Percentiles rank a stretch among this genome's conserved stretches.
phyloP scores from a whole-genome alignment of 2,329 filamentous ascomycete genomes.

The Monosporascus sp. region DNA sequence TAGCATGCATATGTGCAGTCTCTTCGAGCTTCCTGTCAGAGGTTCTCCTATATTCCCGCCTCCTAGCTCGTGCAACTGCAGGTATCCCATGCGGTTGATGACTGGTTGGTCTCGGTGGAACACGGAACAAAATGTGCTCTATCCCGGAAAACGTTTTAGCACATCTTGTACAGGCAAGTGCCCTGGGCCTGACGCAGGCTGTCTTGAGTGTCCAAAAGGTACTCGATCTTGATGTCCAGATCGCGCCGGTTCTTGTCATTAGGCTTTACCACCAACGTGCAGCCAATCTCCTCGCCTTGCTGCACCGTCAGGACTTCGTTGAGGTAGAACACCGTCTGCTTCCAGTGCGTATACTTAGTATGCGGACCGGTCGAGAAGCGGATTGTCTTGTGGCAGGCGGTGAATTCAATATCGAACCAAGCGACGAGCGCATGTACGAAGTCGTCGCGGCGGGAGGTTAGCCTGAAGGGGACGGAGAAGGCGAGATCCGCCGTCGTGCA shows the following conservation, averaged over 20 bases:
- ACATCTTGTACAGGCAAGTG: constrained; percentile 74
- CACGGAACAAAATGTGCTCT: background rate
- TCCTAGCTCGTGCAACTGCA: background rate
- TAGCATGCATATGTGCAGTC: background rate
- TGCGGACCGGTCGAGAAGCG: constrained; percentile 95
- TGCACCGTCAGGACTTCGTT: constrained; percentile 89
- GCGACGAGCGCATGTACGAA: constrained; percentile 95
- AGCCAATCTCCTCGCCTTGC: constrained; percentile 73
- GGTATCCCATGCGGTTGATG: background rate
- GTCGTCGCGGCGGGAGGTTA: constrained; percentile 77
- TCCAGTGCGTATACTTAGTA: constrained; percentile 99
- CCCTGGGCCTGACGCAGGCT: constrained; percentile 63
- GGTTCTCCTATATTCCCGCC: background rate
- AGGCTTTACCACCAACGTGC: constrained; percentile 74
- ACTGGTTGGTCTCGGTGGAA: background rate
- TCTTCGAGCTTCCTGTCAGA: background rate
- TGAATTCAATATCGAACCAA: constrained; percentile 99
- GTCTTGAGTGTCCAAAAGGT: constrained; percentile 75
- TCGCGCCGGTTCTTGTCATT: constrained; percentile 94
- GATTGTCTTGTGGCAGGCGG: constrained; percentile 96
- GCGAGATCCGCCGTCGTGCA: constrained; percentile 78
- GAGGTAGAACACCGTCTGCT: constrained; percentile 98
- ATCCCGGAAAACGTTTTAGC: constrained; percentile 33
- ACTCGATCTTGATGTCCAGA: constrained; percentile 83
- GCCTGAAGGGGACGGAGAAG: constrained; percentile 73